Evolutionary conservation across 345 rosid genomes (phyloP), one percentile per base, ranked within the genome.

Genomic region (Durio zibethinus): DNA sequence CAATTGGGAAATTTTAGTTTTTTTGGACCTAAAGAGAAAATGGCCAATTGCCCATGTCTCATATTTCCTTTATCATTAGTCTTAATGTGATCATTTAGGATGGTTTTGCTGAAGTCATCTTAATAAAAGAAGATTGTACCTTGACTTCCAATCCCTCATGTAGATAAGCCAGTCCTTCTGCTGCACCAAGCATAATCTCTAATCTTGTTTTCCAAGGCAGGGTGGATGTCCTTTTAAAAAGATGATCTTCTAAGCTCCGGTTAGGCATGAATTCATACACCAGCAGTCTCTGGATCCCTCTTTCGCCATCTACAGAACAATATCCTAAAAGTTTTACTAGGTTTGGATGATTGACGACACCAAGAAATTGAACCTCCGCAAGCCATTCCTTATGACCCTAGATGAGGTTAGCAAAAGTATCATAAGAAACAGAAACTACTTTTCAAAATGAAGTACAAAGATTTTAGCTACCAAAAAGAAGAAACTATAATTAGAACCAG

Each of bases 371-470:
- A 83, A 96, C 97, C 86, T 96, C 99, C 6, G 94, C 89, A 64
- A 93, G 85, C 93, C 93, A 96, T 84, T 96, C 85, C 85, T 93
- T 96, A 70, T 91, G 94, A 45, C 99, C 99, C 99, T 96, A 56
- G 29, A 53, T 50, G 48, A 76, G 35, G 36, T 73, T 20, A 29
- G 33, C 59, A 29, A 35, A 62, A 75, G 47, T 21, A 47, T 47
- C 23, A 47, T 61, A 12, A 47, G 42, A 40, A 75, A 29, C 31
- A 57, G 21, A 56, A 73, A 38, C 65, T 21, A 65, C 16, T 38
- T 36, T 21, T 53, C 54, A 27, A 43, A 7, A 59, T 9, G 25
- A 73, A 70, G 38, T 23, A 0, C 20, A 40, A 80, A 20, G 21
- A 61, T 56, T 59, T 25, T 27, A 59, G 7, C 63, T 10, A 12